Evolutionary conservation across 2,329 filamentous ascomycete genomes (phyloP), one percentile per base, ranked within the genome.

Genomic region (Penicillium sclerotiorum): DNA sequence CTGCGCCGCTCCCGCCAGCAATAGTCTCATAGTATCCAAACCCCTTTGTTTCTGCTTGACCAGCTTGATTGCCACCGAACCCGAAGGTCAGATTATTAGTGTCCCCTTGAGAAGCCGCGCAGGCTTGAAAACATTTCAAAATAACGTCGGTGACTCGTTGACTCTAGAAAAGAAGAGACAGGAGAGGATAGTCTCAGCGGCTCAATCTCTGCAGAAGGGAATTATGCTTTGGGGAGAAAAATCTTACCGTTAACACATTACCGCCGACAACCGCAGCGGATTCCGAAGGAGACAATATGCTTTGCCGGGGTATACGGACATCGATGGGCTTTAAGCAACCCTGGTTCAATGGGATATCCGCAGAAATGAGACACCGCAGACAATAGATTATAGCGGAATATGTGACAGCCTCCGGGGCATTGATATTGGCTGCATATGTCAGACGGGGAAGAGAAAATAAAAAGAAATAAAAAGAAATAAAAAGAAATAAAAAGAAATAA

Each of bases 1-100:
- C 88, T 0, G 89, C 89, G 22, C 89, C 89, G 32, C 80, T 84
- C 0, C 89, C 89, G 32, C 89, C 89, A 0, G 87, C 86, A 55
- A 94, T 91, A 5, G 89, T 93, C 70, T 94, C 89, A 68, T 90
- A 90, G 73, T 91, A 91, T 9, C 88, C 88, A 64, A 91, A 92
- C 13, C 60, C 62, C 23, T 60, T 58, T 0, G 21, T 52, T 35
- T 56, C 54, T 5, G 25, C 46, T 36, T 57, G 47, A 17, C 54
- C 58, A 11, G 42, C 47, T 20, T 50, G 44, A 15, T 58, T 62
- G 1, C 61, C 59, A 6, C 59, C 60, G 23, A 57, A 52, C 6
- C 63, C 63, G 33, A 63, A 66, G 8, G 57, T 57, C 1, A 66
- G 77, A 65, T 90, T 91, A 71, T 92, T 92, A 65, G 83, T 88